phyloP scores from a whole-genome alignment of 2,329 filamentous ascomycete genomes.

The Cadophora malorum region DNA sequence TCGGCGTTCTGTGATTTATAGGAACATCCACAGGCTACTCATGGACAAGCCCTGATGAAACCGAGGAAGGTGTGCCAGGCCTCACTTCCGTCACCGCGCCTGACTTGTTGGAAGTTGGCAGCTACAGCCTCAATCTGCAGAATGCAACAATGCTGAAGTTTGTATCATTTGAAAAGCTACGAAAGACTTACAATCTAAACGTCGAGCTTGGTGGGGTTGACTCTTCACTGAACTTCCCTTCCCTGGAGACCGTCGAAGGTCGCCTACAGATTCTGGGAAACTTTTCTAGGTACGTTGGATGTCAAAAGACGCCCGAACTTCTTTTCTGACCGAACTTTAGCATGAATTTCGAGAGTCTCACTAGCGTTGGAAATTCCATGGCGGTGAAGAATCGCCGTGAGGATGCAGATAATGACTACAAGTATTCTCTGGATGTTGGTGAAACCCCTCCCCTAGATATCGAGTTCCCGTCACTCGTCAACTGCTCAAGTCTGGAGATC shows the following conservation, averaged over 20 bases:
- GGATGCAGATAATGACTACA: no score
- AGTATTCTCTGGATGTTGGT: neutral
- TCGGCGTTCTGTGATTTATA: neutral
- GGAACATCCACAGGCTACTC: neutral
- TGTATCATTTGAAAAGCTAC: constrained; percentile 13
- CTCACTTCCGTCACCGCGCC: constrained; percentile 5
- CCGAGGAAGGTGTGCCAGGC: neutral
- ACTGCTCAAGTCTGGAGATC: neutral
- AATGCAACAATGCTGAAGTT: neutral
- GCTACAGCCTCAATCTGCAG: neutral
- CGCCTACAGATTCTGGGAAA: neutral
- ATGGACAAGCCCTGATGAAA: neutral
- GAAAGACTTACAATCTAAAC: neutral
- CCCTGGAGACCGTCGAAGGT: neutral
- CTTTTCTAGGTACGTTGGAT: constrained; percentile 1
- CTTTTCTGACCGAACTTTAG: neutral
- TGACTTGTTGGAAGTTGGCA: constrained; percentile 2
- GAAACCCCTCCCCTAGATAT: neutral
- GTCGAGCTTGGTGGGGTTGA: neutral
- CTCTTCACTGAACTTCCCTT: neutral
- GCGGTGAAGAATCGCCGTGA: neutral
- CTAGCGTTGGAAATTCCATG: neutral
- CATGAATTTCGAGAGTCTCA: constrained; percentile 10
- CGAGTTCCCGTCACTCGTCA: constrained; percentile 5
- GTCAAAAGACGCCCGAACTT: neutral